phyloP scores from a whole-genome alignment of 208 protist genomes.

The Phytomonas serpens region DNA sequence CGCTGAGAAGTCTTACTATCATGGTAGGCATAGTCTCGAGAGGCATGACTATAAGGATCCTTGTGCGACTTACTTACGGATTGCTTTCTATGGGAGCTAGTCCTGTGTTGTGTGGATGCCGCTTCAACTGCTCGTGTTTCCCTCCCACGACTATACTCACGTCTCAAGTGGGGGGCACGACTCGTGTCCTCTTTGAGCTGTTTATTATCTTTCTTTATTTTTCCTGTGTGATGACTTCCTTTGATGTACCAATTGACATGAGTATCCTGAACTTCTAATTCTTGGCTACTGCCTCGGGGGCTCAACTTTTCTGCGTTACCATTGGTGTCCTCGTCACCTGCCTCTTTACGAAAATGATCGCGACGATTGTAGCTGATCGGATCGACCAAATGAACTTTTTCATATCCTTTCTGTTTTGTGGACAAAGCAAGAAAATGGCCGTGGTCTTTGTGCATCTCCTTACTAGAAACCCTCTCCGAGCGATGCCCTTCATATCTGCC shows the following conservation, averaged over 20 bases:
- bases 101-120: not conserved
- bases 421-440: not conserved
- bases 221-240: not conserved
- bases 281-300: not conserved
- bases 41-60: not conserved
- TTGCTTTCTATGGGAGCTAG: not conserved
- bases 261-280: not conserved
- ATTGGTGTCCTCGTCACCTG: not conserved
- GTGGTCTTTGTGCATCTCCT: not conserved
- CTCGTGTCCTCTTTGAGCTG: not conserved
- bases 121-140: not conserved
- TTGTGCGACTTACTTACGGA: not conserved
- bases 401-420: not conserved
- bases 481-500: not conserved
- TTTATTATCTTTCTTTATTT: not conserved
- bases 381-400: not conserved
- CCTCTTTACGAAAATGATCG: not conserved
- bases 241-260: not conserved
- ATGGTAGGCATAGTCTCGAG: not conserved
- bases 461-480: not conserved
- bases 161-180: not conserved
- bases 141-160: not conserved
- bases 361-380: not conserved
- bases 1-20: not conserved
- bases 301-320: not conserved